phyloP scores from a whole-genome alignment of 148 eudicot species.

The Cornus florida region DNA sequence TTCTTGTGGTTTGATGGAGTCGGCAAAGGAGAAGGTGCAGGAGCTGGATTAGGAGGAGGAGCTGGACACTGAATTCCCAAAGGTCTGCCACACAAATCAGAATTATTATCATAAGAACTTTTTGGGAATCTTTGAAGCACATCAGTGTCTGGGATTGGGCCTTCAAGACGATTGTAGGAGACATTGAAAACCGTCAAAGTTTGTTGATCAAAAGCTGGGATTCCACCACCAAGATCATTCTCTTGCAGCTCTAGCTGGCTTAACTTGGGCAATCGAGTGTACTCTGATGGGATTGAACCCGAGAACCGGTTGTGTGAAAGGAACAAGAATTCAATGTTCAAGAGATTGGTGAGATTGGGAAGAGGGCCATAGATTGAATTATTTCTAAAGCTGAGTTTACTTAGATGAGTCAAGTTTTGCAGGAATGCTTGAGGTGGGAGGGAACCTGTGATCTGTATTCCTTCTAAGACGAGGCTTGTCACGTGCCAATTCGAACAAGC shows the following conservation, averaged over 20 bases:
- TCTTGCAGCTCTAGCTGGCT: conserved; percentile 32
- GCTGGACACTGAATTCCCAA: conserved; percentile 27
- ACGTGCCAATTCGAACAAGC: conserved; percentile 40
- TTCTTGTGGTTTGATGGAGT: conserved; percentile 13
- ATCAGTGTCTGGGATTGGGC: conserved; percentile 35
- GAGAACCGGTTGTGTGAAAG: conserved; percentile 42
- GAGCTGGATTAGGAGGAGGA: conserved; percentile 15
- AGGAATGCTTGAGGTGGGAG: conserved; percentile 30
- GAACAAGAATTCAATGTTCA: conserved; percentile 26
- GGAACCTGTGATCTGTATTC: conserved; percentile 30
- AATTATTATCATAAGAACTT: conserved; percentile 40
- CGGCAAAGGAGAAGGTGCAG: conserved; percentile 14
- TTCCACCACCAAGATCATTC: conserved; percentile 31
- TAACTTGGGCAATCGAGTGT: conserved; percentile 27
- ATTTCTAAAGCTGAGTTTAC: conserved; percentile 36
- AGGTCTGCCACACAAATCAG: conserved; percentile 36
- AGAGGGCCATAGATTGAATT: conserved; percentile 37
- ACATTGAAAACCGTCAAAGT: conserved; percentile 36
- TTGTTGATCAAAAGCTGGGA: conserved; percentile 48
- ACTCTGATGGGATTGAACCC: conserved; percentile 35
- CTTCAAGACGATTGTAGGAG: conserved; percentile 37
- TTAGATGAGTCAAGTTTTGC: conserved; percentile 29
- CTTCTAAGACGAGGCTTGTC: conserved; percentile 33
- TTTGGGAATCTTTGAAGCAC: conserved; percentile 27
- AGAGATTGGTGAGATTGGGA: conserved; percentile 33